Base-by-base conservation (phyloP, 495 filamentous ascomycete genomes). In the Xylaria sp. region DNA sequence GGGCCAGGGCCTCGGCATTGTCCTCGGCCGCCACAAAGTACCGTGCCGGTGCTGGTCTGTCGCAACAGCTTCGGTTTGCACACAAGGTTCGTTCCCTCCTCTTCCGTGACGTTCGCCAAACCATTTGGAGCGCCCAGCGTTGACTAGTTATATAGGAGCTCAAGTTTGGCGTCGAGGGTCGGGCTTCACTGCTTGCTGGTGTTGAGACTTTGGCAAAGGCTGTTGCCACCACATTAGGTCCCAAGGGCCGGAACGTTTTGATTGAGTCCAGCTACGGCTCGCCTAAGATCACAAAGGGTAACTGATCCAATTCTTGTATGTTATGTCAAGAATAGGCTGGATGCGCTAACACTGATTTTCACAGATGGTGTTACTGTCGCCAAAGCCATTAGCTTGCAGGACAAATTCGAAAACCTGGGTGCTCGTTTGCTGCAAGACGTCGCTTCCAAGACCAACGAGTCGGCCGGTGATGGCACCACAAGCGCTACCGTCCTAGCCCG, bases 351-450 rank as follows among this genome's bases (percentile, higher is more conserved):
- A 24, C 58, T 67, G 66, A 55, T 63, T 37, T 53, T 58, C 69
- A 68, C 69, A 97, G 94, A 97, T 83, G 94, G 94, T 91, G 94
- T 97, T 44, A 97, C 93, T 73, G 94, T 97, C 77, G 94, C 94
- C 75, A 92, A 90, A 85, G 95, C 95, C 68, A 93, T 99, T 76
- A 90, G 89, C 72, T 89, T 99, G 59, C 90, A 99, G 88, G 96
- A 99, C 87, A 99, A 99, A 83, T 99, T 97, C 84, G 97, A 99
- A 86, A 98, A 99, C 87, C 92, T 99, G 75, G 96, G 96, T 83
- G 97, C 97, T 74, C 92, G 93, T 77, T 89, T 99, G 69, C 89
- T 99, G 74, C 95, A 98, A 86, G 96, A 98, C 81, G 96, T 99
- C 70, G 97, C 96, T 76, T 97, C 93, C 77, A 99, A 99, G 90